A percentile compares a stretch with the other conserved stretches of the same genome.
phyloP scores from a whole-genome alignment of 306 rosid species.

The Rosa rugosa region DNA sequence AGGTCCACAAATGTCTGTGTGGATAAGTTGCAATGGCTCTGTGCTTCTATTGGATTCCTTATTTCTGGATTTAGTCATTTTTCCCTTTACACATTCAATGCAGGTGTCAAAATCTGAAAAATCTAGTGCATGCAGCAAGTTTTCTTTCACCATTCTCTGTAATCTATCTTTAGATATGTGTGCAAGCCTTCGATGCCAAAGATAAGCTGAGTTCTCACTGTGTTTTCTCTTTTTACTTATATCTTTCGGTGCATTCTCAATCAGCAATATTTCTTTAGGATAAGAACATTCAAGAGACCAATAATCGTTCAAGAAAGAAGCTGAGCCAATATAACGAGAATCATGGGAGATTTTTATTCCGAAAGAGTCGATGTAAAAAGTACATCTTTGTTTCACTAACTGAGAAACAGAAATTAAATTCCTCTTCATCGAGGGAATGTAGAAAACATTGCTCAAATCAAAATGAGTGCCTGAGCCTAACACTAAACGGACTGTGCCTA shows the following conservation, averaged over 20 bases:
- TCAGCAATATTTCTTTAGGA: background rate
- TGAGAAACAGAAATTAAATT: background rate
- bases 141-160: background rate
- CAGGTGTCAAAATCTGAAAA: background rate
- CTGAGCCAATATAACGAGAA: background rate
- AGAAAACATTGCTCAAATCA: background rate
- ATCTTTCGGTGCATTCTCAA: background rate
- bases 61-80: background rate
- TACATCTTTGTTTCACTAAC: background rate
- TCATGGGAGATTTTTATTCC: background rate
- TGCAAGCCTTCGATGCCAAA: background rate
- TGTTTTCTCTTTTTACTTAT: background rate
- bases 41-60: background rate
- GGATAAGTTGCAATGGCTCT: background rate
- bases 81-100: background rate
- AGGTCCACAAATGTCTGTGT: background rate
- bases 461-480: background rate
- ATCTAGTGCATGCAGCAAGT: background rate
- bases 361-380: background rate
- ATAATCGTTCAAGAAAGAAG: background rate
- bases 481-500: background rate
- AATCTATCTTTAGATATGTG: background rate
- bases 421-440: background rate
- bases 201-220: background rate
- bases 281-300: background rate